Evolutionary conservation across 225 moss, liverwort and hornwort genomes (phyloP), one percentile per base, ranked within the genome.

Genomic region (Sphagnum tenellum): DNA sequence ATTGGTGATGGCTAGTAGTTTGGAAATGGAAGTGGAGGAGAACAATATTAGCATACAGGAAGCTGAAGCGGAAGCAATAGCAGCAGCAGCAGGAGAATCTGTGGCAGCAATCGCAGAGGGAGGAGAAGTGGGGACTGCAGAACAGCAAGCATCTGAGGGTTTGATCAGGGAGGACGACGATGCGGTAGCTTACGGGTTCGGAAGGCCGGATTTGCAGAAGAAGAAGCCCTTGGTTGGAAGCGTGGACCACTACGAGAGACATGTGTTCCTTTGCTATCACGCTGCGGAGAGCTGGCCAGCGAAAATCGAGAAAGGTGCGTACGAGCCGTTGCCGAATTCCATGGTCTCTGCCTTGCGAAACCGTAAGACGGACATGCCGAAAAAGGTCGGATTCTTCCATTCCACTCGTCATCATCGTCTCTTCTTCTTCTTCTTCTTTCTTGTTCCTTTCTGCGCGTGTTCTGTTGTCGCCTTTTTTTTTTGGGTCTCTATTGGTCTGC

Each of bases 231-330:
- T 93, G 65, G 89, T 89, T 5, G 98, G 93, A 64, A 93, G 83
- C 57, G 98, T 98, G 66, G 71, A 72, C 5, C 68, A 82, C 4
- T 93, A 90, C 67, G 89, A 93, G 80, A 88, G 93, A 61, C 98
- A 98, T 67, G 60, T 93, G 2, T 98, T 98, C 67, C 71, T 98
- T 75, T 89, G 85, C 65, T 70, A 82, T 76, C 82, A 89, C 57
- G 79, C 78, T 7, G 85, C 93, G 4, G 56, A 71, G 59, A 84
- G 66, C 75, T 93, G 98, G 98, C 98, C 98, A 11, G 49, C 87
- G 50, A 74, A 75, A 59, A 82, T 93, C 53, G 93, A 93, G 67
- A 85, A 87, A 62, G 69, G 77, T 2, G 85, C 66, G 52, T 82
- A 76, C 65, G 86, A 98, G 54, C 87, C 75, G 63, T 66, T 90